Percentiles rank a stretch among this genome's conserved stretches.
Conservation (phyloP, 2,329 filamentous ascomycete species). For the Epichloe elymi region DNA sequence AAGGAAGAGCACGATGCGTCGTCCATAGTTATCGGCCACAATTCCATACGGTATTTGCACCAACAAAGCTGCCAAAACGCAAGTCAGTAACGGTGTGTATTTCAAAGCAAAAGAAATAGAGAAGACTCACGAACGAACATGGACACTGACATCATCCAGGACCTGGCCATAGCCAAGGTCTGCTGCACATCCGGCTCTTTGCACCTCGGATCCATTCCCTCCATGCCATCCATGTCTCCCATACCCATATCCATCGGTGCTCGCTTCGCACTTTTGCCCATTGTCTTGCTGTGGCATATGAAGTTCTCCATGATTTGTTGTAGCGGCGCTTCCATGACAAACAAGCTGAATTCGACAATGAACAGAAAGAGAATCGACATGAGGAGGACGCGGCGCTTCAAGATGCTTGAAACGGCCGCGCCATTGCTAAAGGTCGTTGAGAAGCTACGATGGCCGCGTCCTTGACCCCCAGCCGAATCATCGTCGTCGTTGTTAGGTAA, state of each 20-base stretch:
- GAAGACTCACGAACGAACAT: background rate
- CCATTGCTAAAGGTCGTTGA: background rate
- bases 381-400: background rate
- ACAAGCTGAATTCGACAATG: background rate
- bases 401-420: background rate
- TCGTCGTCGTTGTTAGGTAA: background rate
- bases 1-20: background rate
- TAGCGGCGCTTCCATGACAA: background rate
- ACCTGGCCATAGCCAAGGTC: background rate
- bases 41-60: background rate
- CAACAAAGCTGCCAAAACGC: background rate
- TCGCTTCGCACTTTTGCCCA: background rate
- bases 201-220: background rate
- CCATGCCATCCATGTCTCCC: background rate
- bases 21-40: background rate
- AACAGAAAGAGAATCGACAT: background rate
- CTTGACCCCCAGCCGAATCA: background rate
- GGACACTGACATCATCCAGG: background rate
- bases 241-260: background rate
- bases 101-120: background rate
- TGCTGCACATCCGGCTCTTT: background rate
- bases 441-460: background rate
- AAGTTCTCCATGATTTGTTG: background rate
- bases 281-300: background rate
- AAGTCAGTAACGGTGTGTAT: background rate